Conservation (phyloP, 352 stramenopile species). For the Globisporangium cylindrosporum region DNA sequence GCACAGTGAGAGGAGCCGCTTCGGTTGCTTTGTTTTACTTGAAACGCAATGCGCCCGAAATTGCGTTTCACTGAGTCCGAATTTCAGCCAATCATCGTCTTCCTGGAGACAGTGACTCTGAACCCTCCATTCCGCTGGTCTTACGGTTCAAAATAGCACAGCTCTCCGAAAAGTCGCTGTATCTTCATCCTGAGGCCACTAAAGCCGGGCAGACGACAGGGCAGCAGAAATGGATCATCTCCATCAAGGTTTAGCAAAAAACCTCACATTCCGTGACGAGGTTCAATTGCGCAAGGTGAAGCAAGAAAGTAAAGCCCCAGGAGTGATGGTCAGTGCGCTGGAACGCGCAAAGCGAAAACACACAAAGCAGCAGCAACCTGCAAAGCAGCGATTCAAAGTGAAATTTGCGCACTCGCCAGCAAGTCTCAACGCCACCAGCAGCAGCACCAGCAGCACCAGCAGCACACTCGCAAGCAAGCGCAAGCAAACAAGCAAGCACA, state of each 20-base stretch:
- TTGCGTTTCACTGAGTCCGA: constrained; percentile 8
- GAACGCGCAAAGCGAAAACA: neutral
- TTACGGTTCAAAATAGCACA: neutral
- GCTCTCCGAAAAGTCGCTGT: neutral
- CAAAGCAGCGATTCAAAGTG: constrained; percentile 2
- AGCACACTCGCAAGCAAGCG: neutral
- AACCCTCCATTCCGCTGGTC: neutral
- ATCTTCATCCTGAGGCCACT: neutral
- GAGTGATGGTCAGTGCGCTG: neutral
- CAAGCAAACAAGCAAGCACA: neutral
- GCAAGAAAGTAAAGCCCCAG: neutral
- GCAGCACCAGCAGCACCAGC: neutral
- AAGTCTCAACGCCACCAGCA: neutral
- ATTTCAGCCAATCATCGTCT: constrained; percentile 1
- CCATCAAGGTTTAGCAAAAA: constrained; percentile 5
- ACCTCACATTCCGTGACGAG: neutral
- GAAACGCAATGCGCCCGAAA: constrained; percentile 11
- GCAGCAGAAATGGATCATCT: neutral
- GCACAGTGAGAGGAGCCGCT: neutral
- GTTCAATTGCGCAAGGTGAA: constrained; percentile 1
- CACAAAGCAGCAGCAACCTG: neutral
- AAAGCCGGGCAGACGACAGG: neutral
- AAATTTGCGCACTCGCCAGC: constrained; percentile 14
- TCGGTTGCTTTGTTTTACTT: neutral
- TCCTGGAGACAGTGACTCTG: neutral